Conservation (phyloP, 306 rosid genomes). For the Cercis canadensis region DNA sequence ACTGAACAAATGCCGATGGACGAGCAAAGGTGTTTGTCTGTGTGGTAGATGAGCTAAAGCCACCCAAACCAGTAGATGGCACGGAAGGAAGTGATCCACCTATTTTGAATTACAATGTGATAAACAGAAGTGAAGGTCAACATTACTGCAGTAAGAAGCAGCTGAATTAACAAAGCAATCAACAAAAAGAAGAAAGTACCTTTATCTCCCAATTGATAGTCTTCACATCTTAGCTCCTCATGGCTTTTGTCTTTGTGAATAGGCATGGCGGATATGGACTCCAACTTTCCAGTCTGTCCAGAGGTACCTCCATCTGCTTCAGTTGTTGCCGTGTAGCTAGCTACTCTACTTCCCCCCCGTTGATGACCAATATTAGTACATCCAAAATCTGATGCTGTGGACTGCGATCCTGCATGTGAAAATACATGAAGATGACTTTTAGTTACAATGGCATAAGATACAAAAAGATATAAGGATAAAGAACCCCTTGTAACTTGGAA, state of each 20-base stretch:
- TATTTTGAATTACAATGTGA: constrained; percentile 41
- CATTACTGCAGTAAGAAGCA: not conserved
- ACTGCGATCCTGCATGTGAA: constrained; percentile 68
- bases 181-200: constrained; percentile 42
- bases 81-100: constrained; percentile 84
- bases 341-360: constrained; percentile 85
- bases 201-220: constrained; percentile 92
- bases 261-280: constrained; percentile 96
- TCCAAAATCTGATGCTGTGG: constrained; percentile 67
- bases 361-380: constrained; percentile 73
- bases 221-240: constrained; percentile 98
- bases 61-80: constrained; percentile 53
- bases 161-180: not conserved
- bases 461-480: not conserved
- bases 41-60: constrained; percentile 60
- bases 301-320: constrained; percentile 73
- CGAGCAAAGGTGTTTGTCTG: constrained; percentile 64
- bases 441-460: constrained; percentile 21
- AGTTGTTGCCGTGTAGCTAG: constrained; percentile 70
- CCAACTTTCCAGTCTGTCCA: constrained; percentile 71
- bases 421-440: constrained; percentile 23
- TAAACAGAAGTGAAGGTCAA: constrained; percentile 13
- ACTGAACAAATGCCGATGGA: constrained; percentile 62
- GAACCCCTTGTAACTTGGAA: constrained; percentile 8
- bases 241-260: constrained; percentile 88